Evolutionary conservation across 352 stramenopile species (phyloP).

Genomic region (Globisporangium alternatum): DNA sequence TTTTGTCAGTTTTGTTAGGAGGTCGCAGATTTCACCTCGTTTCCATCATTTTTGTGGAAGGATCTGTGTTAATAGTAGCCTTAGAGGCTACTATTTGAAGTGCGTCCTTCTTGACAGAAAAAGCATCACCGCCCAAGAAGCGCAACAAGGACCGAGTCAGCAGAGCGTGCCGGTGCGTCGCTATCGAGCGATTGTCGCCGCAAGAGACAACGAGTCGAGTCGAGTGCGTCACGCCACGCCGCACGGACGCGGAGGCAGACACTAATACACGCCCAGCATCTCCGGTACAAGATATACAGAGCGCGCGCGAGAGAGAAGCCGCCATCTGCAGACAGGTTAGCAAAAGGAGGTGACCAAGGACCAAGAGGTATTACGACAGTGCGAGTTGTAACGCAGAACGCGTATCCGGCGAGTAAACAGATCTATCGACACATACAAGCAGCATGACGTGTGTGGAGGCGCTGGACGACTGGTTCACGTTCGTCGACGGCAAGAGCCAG

Average conservation of each 20-base stretch:
- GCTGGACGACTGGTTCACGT: constrained; percentile 60
- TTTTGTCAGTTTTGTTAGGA: no score
- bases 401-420: neutral
- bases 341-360: neutral
- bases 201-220: neutral
- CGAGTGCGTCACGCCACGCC: neutral
- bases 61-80: no score
- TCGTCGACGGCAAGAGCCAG: constrained; percentile 63
- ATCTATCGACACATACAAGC: neutral
- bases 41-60: no score
- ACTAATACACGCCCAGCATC: neutral
- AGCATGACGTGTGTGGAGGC: constrained; percentile 29
- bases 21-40: no score
- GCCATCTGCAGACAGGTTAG: neutral
- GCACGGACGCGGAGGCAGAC: neutral
- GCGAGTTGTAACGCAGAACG: neutral
- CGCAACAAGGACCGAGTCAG: neutral
- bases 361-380: neutral
- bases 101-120: neutral
- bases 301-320: neutral
- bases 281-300: neutral
- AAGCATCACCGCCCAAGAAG: neutral
- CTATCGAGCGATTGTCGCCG: neutral
- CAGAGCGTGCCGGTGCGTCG: neutral
- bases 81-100: no score